Evolutionary conservation across 768 basidiomycete species (phyloP).

Genomic region (Inosperma sp.): DNA sequence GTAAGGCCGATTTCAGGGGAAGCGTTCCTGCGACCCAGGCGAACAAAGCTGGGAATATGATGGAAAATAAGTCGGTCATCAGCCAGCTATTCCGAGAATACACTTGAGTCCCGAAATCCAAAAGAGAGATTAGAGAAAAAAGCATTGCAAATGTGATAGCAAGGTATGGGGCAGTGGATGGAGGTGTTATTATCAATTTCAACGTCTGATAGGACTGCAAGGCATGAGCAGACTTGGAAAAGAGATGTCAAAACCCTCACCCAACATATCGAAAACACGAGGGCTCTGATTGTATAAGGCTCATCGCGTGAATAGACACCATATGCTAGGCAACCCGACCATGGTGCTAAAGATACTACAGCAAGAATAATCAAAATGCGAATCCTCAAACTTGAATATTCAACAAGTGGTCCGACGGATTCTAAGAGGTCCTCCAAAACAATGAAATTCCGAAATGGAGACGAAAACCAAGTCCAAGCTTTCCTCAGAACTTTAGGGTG

Average conservation of each 20-base stretch:
- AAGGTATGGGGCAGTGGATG: conserved; percentile 50
- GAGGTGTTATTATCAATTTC: conserved; percentile 36
- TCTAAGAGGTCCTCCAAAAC: conserved; percentile 47
- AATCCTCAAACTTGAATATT: conserved; percentile 27
- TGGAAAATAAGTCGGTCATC: conserved; percentile 26
- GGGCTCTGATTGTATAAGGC: conserved; percentile 21
- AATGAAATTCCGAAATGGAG: conserved; percentile 52
- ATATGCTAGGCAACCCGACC: conserved; percentile 41
- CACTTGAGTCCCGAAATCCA: conserved; percentile 33
- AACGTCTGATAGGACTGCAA: conserved; percentile 45
- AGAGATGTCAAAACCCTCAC: conserved; percentile 26
- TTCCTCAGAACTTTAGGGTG: conserved; percentile 25
- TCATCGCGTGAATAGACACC: conserved; percentile 25
- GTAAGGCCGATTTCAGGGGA: conserved; percentile 43
- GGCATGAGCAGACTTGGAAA: conserved; percentile 6
- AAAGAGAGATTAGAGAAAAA: conserved; percentile 28
- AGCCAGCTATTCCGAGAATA: conserved; percentile 17
- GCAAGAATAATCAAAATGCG: conserved; percentile 36
- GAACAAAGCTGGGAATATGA: conserved; percentile 35
- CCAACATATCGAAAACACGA: conserved; percentile 43
- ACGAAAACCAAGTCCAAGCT: conserved; percentile 21
- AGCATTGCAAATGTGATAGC: conserved; percentile 28
- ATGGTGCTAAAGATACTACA: conserved; percentile 35
- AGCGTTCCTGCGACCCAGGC: conserved; percentile 52
- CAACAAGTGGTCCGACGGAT: conserved; percentile 27